Evolutionary conservation across 345 rosid species (phyloP).

Genomic region (Brassica nigra): DNA sequence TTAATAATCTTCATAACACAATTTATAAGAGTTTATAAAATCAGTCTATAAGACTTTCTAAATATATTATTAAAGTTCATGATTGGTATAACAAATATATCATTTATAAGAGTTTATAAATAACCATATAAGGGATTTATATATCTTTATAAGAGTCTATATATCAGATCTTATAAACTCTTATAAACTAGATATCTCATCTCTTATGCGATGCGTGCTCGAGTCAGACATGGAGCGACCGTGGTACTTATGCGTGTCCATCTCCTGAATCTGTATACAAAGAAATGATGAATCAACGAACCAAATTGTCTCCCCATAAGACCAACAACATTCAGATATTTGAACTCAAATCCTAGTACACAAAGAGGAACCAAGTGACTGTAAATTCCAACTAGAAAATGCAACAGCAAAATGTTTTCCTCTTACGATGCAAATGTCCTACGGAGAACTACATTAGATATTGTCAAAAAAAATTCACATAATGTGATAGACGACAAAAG

Average conservation of each 20-base stretch:
- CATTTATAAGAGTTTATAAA: too few species aligned
- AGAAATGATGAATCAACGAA: conserved; percentile 9
- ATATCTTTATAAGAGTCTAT: too few species aligned
- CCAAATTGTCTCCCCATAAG: background rate
- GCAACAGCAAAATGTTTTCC: background rate
- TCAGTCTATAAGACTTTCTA: too few species aligned
- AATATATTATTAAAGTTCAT: too few species aligned
- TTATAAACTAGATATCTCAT: conserved; percentile 66
- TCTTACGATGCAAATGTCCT: background rate
- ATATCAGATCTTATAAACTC: too few species aligned
- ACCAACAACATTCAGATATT: background rate
- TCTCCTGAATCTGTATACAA: conserved; percentile 62
- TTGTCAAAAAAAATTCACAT: background rate
- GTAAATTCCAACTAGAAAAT: background rate
- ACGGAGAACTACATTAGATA: background rate
- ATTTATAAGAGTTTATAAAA: too few species aligned
- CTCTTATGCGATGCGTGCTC: conserved; percentile 97
- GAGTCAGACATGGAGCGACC: conserved; percentile 99
- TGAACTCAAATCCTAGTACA: background rate
- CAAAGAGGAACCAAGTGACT: background rate
- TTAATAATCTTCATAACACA: too few species aligned
- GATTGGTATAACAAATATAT: too few species aligned
- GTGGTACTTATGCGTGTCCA: conserved; percentile 46
- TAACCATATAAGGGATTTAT: too few species aligned
- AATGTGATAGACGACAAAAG: background rate